Conservation (phyloP, 108 stramenopile species). For the Cyclostephanos invisitatus region DNA sequence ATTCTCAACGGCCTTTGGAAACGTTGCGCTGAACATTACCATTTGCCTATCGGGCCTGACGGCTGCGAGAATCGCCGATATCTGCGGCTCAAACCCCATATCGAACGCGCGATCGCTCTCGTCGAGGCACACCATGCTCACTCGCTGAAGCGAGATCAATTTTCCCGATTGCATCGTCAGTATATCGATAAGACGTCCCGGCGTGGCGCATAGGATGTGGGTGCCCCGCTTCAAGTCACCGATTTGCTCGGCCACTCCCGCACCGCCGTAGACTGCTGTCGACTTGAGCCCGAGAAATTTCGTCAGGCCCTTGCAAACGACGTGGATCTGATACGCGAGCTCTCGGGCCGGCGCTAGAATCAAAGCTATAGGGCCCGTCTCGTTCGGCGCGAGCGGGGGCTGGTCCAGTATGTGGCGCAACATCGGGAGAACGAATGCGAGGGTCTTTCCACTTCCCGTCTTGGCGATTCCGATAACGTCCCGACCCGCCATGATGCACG, state of each 20-base stretch:
- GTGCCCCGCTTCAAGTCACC: slow-evolving; percentile 94
- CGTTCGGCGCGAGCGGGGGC: slow-evolving; percentile 83
- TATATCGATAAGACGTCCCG: slow-evolving; percentile 98
- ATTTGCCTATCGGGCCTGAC: slow-evolving; percentile 95
- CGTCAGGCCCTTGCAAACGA: slow-evolving; percentile 81
- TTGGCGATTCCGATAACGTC: slow-evolving; percentile 99
- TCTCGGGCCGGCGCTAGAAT: slow-evolving; percentile 97
- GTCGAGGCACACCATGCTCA: slow-evolving; percentile 96
- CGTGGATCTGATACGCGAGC: slow-evolving; percentile 94
- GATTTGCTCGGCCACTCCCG: slow-evolving; percentile 96
- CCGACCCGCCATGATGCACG: slow-evolving; percentile 97
- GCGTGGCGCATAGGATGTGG: slow-evolving; percentile 98
- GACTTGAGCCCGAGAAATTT: slow-evolving; percentile 84
- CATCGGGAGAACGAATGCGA: slow-evolving; percentile 95
- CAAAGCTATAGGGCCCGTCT: slow-evolving; percentile 96
- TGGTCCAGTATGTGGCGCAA: slow-evolving; percentile 95
- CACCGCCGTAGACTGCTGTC: slow-evolving; percentile 97
- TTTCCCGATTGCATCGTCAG: slow-evolving; percentile 97
- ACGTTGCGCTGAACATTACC: slow-evolving; percentile 98
- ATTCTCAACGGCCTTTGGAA: slow-evolving; percentile 93
- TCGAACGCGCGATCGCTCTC: slow-evolving; percentile 99
- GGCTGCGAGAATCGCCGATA: slow-evolving; percentile 88
- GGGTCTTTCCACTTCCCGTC: slow-evolving; percentile 97
- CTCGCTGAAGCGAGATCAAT: slow-evolving; percentile 88
- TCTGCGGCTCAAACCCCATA: slow-evolving; percentile 99